Evolutionary conservation across 148 eudicot species (phyloP), one percentile per base, ranked within the genome.

Genomic region (Vaccinium myrtillus): DNA sequence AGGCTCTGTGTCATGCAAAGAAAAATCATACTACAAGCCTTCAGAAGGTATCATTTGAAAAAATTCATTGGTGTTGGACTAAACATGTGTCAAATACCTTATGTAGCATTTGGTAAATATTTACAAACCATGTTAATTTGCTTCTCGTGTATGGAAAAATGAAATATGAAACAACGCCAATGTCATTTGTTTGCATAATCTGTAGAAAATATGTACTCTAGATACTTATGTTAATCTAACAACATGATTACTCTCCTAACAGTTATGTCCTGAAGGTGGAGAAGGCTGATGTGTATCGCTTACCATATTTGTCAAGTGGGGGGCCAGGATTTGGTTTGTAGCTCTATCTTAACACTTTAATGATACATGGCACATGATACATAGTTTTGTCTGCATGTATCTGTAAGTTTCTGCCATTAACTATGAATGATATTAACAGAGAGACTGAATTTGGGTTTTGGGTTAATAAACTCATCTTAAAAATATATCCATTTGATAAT

Each of bases 301-400:
- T 97, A 85, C 99, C 99, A 77, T 97, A 97, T 89, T 87, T 97
- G 84, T 74, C 89, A 50, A 97, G 99, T 91, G 91, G 99, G 79
- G 98, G 94, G 27, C 99, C 99, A 54, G 99, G 98, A 85, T 97
- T 97, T 84, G 99, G 99, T 97, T 81, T 82, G 98, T 92, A 83
- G 9, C 82, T 81, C 86, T 69, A 36, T 73, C 85, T 76, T 83
- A 11, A 78, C 86, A 81, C 23, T 84, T 43, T n/a, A 16, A 50
- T 87, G 81, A 46, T 23, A 5, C 10, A 6, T 71, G 19, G 32
- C 75, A 13, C 76, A 14, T 32, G 75, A 71, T 9, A 36, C 77
- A 32, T 16, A 11, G 9, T 15, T 75, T 77, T 54, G 23, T 48
- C 50, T 19, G 7, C 1, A 78, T 11, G 12, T 7, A 36, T 74